These are phyloP conservation scores for Letharia lupina DNA, from an alignment of 495 filamentous ascomycete species.

Conservation along the genomic window DNA sequence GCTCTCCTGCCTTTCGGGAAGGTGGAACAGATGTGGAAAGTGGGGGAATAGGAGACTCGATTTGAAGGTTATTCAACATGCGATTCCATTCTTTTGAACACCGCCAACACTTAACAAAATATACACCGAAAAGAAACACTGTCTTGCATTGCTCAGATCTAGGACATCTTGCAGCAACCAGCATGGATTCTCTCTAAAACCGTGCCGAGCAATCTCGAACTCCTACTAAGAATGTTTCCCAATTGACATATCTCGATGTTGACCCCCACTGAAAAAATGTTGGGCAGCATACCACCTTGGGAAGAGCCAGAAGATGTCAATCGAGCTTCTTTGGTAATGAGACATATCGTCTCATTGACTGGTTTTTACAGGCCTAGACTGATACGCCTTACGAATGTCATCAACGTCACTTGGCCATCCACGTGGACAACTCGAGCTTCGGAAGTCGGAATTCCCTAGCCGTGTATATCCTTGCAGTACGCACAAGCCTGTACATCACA, in stretches of 20 bases:
- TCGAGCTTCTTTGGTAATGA: not conserved
- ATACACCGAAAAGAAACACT: not conserved
- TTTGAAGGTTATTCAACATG: not conserved
- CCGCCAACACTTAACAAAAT: not conserved
- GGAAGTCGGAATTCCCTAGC: not conserved
- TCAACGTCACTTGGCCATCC: not conserved
- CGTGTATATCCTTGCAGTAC: not conserved
- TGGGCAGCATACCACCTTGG: not conserved
- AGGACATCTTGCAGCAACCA: not conserved
- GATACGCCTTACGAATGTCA: not conserved
- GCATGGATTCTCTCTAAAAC: not conserved
- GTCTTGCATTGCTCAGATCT: not conserved
- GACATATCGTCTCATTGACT: not conserved
- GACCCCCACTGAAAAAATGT: not conserved
- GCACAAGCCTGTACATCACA: slow-evolving; percentile 7
- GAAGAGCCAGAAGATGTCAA: not conserved
- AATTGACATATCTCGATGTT: not conserved
- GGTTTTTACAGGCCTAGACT: not conserved
- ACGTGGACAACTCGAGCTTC: not conserved
- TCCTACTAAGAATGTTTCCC: not conserved
- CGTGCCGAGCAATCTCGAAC: not conserved
- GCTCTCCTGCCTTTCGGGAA: not conserved
- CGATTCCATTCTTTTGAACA: not conserved
- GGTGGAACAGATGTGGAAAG: not conserved
- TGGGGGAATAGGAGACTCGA: not conserved